Base-by-base conservation (phyloP, 2,329 filamentous ascomycete species). In the Trichoderma atrobrunneum region DNA sequence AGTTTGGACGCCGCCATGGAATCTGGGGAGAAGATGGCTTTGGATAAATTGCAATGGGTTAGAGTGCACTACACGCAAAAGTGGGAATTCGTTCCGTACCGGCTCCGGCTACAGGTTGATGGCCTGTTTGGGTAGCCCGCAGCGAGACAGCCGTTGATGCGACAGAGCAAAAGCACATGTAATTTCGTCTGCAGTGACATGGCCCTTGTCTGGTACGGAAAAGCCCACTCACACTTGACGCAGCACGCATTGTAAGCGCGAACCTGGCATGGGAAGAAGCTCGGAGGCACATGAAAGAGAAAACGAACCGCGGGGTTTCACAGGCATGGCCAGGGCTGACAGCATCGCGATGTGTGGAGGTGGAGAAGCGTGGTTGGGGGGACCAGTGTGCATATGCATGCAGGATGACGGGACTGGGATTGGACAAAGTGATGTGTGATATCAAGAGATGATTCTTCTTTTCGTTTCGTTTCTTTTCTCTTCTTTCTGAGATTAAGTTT, bases 251-350 rank as follows among this genome's bases (percentile, higher is more conserved):
- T 21, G 56, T 60, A 51, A 34, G 34, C 43, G 28, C 18, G 54
- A 61, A 61, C 18, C 18, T 51, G 43, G 18, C 34, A 18, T 21
- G 48, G 48, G 48, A 28, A 26, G 36, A 18, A 30, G 48, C 48
- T 54, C 28, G 57, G 30, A 62, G 26, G n/a, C 48, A 70, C 60
- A 64, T 64, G 68, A 32, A 70, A 61, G 36, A 34, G 28, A 26
- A 24, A 32, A 5, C 11, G 18, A 43, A 30, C 32, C 64, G 64
- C 64, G 64, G 66, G 66, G 66, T 51, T 43, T 39, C 36, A 39
- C 34, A 30, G 28, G 51, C 65, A 28, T 39, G 56, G 26, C 32
- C 54, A 70, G 67, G 67, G 67, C 66, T 70, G 59, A 63, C 59
- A 26, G 59, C 16, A 39, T 63, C n/a, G 43, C 26, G 32, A 48